These are phyloP conservation scores for Ettlia oleoabundans DNA, from an alignment of 139 green algal species.

Conservation along the genomic window DNA sequence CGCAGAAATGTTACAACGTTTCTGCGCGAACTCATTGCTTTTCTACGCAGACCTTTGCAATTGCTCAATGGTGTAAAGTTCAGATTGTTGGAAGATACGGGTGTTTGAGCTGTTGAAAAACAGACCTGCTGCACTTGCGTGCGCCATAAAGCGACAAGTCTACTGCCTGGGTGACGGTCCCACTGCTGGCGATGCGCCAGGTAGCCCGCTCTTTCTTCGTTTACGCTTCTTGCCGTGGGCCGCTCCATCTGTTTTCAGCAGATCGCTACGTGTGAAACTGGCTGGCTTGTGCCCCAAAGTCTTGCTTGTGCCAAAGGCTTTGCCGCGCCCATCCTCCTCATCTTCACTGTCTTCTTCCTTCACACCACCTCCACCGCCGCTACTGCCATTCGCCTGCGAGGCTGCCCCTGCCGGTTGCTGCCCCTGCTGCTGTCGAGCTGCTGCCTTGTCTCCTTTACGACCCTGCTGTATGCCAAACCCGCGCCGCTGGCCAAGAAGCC, in stretches of 20 bases:
- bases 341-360: slow-evolving; percentile 16
- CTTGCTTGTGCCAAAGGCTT: not conserved
- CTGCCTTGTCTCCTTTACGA: not conserved
- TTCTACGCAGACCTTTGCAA: no score
- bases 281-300: not conserved
- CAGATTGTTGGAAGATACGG: no score
- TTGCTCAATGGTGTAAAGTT: no score
- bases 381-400: not conserved
- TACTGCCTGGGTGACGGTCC: not conserved
- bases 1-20: no score
- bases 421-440: not conserved
- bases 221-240: not conserved
- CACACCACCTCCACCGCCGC: not conserved
- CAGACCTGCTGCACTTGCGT: not conserved
- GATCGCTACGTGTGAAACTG: not conserved
- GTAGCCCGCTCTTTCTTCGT: slow-evolving; percentile 10
- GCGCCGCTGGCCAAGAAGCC: not conserved
- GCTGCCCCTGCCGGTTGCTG: not conserved
- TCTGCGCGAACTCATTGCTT: no score
- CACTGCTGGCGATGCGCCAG: not conserved
- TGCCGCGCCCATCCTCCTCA: slow-evolving; percentile 11
- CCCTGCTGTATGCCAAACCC: not conserved
- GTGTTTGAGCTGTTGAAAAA: not conserved
- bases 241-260: not conserved
- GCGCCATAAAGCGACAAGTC: no score